Evolutionary conservation across 805 yeast species (phyloP), one percentile per base, ranked within the genome.

Genomic region (Starmerella sirachaensis): DNA sequence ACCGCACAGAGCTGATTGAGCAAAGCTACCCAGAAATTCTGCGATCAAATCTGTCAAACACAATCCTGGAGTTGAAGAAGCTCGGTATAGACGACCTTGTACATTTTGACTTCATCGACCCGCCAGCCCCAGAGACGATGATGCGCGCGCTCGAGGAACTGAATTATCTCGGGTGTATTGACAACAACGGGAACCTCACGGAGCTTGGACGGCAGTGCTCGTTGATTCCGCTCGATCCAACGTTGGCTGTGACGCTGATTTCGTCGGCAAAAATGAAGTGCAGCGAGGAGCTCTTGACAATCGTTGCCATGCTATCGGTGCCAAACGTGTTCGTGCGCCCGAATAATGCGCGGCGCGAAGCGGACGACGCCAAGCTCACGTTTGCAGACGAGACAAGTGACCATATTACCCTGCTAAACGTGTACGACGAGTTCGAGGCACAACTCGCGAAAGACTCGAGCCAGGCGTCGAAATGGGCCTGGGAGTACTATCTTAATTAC

Each of bases 121-220:
- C 98, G 6, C 98, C 98, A 11, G 97, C 97, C 2, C 98, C 98
- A 8, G 98, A 88, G 61, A 91, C 98, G 6, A 91, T 88, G 98
- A 91, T 91, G 98, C 72, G 98, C 58, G 97, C 97, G 0, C 65
- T 88, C 46, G 98, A 88, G 60, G 98, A 88, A 59, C 69, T 88
- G 53, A 86, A 91, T 56, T 91, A 84, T 56, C 65, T 88, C 45
- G 77, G 79, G 17, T 91, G 96, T 63, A 68, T 88, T 37, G 82
- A 83, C 49, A 95, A 91, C 57, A 88, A 84, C 32, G 98, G 97
- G 43, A 78, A 79, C 38, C 63, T 88, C 49, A 91, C 97, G 0
- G 72, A 91, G 1, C 64, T 88, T 45, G 98, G 98, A 42, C 70
- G 95, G 51, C 58, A 78, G 53, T 93, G 95, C 1, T 83, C 95